A percentile compares a stretch with the other conserved stretches of the same genome.
Conservation (phyloP, 2,329 filamentous ascomycete genomes). For the Plectosphaerella cucumerina region DNA sequence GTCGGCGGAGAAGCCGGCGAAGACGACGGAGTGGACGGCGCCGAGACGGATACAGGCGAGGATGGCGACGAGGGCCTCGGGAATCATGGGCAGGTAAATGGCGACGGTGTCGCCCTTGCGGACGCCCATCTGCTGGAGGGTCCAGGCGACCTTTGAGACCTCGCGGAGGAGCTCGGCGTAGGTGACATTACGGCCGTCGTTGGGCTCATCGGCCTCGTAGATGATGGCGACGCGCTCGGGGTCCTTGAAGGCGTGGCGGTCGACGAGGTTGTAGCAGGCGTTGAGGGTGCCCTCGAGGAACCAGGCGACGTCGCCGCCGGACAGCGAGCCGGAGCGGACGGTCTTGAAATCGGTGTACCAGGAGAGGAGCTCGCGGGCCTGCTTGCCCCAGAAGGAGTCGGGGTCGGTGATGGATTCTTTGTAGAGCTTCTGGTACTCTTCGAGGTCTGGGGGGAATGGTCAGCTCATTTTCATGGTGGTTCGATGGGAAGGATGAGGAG, state of each 20-base stretch:
- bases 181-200: constrained; percentile 82
- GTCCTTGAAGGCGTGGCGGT: constrained; percentile 93
- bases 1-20: constrained; percentile 95
- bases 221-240: constrained; percentile 94
- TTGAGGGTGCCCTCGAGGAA: constrained; percentile 93
- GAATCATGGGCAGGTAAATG: constrained; percentile 98
- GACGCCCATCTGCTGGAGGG: constrained; percentile 91
- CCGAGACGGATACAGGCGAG: constrained; percentile 89
- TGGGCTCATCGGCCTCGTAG: constrained; percentile 93
- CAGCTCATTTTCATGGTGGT: background rate
- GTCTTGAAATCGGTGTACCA: constrained; percentile 94
- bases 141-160: constrained; percentile 82
- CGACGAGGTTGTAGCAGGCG: constrained; percentile 95
- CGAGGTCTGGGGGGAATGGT: constrained; percentile 43
- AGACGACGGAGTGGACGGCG: constrained; percentile 94
- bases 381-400: constrained; percentile 81
- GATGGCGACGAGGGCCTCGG: constrained; percentile 87
- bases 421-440: constrained; percentile 66
- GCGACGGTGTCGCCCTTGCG: constrained; percentile 96
- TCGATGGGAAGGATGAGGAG: background rate
- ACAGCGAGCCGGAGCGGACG: constrained; percentile 72
- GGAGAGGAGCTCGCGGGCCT: constrained; percentile 82
- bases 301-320: constrained; percentile 84
- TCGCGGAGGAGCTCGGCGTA: constrained; percentile 91
- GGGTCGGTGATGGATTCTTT: constrained; percentile 87